These are phyloP conservation scores for Quercus engelmannii DNA, from an alignment of 306 rosid species.

Conservation along the genomic window DNA sequence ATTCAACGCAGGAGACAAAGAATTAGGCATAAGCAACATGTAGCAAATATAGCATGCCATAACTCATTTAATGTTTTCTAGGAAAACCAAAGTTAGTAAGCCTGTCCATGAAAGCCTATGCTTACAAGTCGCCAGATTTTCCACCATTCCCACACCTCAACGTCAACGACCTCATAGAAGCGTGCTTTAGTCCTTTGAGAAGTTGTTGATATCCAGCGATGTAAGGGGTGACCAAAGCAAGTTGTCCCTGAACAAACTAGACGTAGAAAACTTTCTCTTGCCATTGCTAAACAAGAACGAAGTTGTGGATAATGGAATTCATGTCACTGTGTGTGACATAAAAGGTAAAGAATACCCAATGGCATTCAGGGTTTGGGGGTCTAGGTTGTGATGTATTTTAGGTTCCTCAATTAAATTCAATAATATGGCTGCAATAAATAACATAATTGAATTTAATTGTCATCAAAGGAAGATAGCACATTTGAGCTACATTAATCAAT, in stretches of 20 bases:
- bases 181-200: background rate
- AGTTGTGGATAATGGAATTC: too few species aligned
- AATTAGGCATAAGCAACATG: too few species aligned
- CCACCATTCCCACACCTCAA: background rate
- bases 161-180: background rate
- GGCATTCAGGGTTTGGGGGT: too few species aligned
- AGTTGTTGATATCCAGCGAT: background rate
- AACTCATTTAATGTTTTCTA: background rate
- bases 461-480: too few species aligned
- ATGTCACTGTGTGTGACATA: too few species aligned
- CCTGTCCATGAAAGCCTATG: too few species aligned
- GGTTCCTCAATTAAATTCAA: too few species aligned
- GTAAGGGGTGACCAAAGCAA: background rate
- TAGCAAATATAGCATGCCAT: background rate
- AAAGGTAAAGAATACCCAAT: too few species aligned
- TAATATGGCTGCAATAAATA: too few species aligned
- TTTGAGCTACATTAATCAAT: too few species aligned
- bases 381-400: background rate
- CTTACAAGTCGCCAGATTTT: background rate
- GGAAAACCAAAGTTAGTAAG: background rate
- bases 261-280: background rate
- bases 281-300: background rate
- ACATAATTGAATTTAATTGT: too few species aligned
- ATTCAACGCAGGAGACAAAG: background rate
- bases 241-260: background rate